Evolutionary conservation across 2,329 filamentous ascomycete species (phyloP), one percentile per base, ranked within the genome.

Genomic region (Pseudogymnoascus sp.): DNA sequence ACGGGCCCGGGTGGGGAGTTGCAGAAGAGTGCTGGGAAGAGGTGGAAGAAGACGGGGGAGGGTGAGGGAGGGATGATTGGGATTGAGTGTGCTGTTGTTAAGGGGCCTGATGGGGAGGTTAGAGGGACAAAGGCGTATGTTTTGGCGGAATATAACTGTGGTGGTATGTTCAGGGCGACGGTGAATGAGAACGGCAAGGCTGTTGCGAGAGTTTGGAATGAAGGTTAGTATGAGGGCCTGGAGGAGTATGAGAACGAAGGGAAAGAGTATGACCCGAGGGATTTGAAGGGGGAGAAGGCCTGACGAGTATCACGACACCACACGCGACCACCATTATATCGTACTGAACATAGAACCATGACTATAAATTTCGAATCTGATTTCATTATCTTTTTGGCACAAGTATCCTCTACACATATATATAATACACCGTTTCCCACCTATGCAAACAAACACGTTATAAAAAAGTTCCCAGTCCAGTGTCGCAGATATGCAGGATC

Each of bases 41-140:
- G 90, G 41, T 94, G 90, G 88, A 79, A 80, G 1, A 80, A 77
- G 61, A 89, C 86, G 0, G 88, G 89, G 2, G 91, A 96, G 70
- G 92, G 92, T 0, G 83, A 89, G 70, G 92, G 90, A 0, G 92
- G 92, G 0, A 88, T 96, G 57, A 95, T 96, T 67, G 92, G 90
- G 0, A 88, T 92, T 50, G 88, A 92, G 69, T 73, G 82, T 20
- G 77, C 77, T 0, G 73, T 82, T 1, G 75, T 80, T 9, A 70
- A 73, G 2, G 76, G 81, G 63, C 73, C 66, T 3, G 68, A 75
- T n/a, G 75, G 62, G 3, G 78, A 79, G 0, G 67, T 78, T 4
- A 70, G 80, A 1, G 74, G 75, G 1, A 71, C 73, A 1, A 69
- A 75, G 12, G 77, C 76, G 1, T 78, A 81, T 59, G 79, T 95